Conservation (phyloP, 2,329 filamentous ascomycete species). For the Alternaria gansuensis region DNA sequence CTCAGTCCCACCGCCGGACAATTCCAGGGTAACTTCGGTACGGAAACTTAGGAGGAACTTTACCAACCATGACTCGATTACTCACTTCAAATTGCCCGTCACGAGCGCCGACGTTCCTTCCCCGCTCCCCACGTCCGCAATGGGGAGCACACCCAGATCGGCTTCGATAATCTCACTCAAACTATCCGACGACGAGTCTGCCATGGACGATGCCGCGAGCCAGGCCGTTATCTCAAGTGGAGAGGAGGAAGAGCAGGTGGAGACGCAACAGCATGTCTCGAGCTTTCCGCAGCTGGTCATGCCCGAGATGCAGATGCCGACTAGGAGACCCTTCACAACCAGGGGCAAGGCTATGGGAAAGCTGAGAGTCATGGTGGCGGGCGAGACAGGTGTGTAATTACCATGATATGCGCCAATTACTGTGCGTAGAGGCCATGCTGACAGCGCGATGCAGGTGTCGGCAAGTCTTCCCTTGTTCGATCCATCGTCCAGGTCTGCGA, state of each 20-base stretch:
- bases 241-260: conserved; percentile 61
- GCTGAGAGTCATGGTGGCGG: conserved; percentile 87
- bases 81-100: conserved; percentile 38
- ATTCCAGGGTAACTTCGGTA: conserved; percentile 30
- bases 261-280: conserved; percentile 46
- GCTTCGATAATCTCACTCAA: conserved; percentile 66
- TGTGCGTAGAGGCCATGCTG: conserved; percentile 14
- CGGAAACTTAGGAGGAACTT: conserved; percentile 36
- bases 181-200: conserved; percentile 66
- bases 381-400: conserved; percentile 69
- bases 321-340: conserved; percentile 87
- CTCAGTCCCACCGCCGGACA: conserved; percentile 32
- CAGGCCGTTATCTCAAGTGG: conserved; percentile 64
- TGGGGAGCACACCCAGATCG: conserved; percentile 68
- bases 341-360: conserved; percentile 83
- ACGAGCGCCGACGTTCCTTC: conserved; percentile 43
- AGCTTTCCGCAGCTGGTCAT: conserved; percentile 84
- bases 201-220: conserved; percentile 64
- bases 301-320: conserved; percentile 93
- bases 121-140: conserved; percentile 59
- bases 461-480: conserved; percentile 89
- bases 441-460: conserved; percentile 67
- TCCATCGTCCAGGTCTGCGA: conserved; percentile 86
- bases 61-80: conserved; percentile 34
- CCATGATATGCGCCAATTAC: background rate